A percentile compares a stretch with the other conserved stretches of the same genome.
These are phyloP conservation scores for Boletellus deceptivus DNA, from an alignment of 1,284 basidiomycete species.

Conservation along the genomic window DNA sequence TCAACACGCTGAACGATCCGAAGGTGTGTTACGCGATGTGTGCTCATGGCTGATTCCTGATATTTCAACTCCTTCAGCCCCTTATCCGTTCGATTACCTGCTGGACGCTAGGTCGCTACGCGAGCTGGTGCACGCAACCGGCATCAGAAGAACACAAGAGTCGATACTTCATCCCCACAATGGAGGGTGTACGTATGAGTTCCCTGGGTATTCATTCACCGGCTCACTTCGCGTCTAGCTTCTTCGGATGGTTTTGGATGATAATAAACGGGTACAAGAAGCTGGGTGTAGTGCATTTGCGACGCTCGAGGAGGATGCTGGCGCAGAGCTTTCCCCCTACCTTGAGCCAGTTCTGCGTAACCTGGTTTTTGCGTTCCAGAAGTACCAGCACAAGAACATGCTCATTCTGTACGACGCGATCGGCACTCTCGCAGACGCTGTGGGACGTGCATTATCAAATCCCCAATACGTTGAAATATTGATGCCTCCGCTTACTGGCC, in stretches of 20 bases:
- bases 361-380: constrained; percentile 93
- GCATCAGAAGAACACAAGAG: constrained; percentile 83
- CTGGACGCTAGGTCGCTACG: constrained; percentile 99
- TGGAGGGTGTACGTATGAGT: constrained; percentile 85
- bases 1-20: constrained; percentile 86
- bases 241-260: constrained; percentile 96
- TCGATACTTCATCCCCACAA: constrained; percentile 91
- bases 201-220: constrained; percentile 1
- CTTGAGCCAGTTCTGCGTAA: constrained; percentile 94
- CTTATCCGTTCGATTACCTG: constrained; percentile 98
- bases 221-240: constrained; percentile 50
- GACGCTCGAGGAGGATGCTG: constrained; percentile 97
- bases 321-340: constrained; percentile 85
- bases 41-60: background rate
- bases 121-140: constrained; percentile 90
- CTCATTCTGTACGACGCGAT: constrained; percentile 98
- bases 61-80: constrained; percentile 51
- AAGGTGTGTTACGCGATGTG: constrained; percentile 58
- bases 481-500: constrained; percentile 91
- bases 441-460: constrained; percentile 85
- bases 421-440: constrained; percentile 95
- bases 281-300: constrained; percentile 99
- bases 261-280: constrained; percentile 99
- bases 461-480: constrained; percentile 89
- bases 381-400: constrained; percentile 99